Evolutionary conservation across 1,284 basidiomycete species (phyloP).

Genomic region (Inonotus hispidus): DNA sequence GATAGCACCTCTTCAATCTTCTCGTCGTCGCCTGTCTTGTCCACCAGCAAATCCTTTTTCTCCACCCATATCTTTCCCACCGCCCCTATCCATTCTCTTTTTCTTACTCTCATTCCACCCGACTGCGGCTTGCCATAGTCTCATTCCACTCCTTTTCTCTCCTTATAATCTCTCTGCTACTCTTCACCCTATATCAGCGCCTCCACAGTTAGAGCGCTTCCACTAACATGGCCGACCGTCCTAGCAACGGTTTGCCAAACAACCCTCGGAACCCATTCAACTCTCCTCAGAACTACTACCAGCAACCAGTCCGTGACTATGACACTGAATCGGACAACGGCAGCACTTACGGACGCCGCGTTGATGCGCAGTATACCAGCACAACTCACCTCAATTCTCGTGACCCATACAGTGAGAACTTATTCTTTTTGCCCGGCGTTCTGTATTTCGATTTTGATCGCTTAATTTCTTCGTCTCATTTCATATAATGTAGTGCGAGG

Average conservation of each 20-base stretch:
- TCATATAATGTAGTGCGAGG: constrained; percentile 25
- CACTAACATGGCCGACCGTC: constrained; percentile 33
- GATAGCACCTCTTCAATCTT: background rate
- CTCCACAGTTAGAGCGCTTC: background rate
- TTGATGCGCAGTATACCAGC: constrained; percentile 15
- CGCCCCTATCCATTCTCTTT: background rate
- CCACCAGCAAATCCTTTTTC: background rate
- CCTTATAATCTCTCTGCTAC: no score
- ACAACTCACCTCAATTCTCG: constrained; percentile 25
- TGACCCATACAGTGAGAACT: constrained; percentile 22
- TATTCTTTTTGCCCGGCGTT: background rate
- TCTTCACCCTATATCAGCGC: background rate
- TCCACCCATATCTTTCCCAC: background rate
- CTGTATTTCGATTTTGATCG: constrained; percentile 8
- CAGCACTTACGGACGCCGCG: constrained; percentile 19
- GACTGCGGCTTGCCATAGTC: constrained; percentile 12
- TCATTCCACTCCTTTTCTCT: constrained; percentile 7
- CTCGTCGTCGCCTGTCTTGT: background rate
- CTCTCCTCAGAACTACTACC: constrained; percentile 19
- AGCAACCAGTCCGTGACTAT: constrained; percentile 14
- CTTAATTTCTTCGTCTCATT: constrained; percentile 8
- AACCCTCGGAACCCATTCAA: constrained; percentile 32
- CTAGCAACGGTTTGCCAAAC: constrained; percentile 32
- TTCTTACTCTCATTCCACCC: constrained; percentile 1
- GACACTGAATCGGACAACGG: constrained; percentile 14